phyloP scores from a whole-genome alignment of 2,329 filamentous ascomycete species.

The Penicillium sp. region DNA sequence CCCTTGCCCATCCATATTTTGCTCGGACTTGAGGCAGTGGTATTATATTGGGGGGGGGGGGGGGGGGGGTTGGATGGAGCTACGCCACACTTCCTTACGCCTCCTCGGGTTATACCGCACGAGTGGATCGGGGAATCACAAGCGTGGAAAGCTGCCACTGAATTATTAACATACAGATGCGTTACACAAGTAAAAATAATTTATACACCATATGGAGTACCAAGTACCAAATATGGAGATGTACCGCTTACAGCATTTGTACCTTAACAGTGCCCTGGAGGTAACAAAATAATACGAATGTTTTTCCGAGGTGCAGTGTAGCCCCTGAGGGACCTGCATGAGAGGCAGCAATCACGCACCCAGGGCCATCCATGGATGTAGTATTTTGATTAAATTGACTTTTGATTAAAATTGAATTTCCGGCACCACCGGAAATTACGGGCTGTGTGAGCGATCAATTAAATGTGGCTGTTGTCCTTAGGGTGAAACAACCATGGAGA shows the following conservation, averaged over 20 bases:
- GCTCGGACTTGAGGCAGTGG: slow-evolving; percentile 17
- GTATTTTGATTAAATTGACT: background rate
- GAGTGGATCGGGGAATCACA: slow-evolving; percentile 2
- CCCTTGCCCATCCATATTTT: slow-evolving; percentile 41
- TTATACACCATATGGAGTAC: background rate
- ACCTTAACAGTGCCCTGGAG: background rate
- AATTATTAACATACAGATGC: background rate
- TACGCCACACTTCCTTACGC: slow-evolving; percentile 8
- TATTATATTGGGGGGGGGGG: too few species aligned
- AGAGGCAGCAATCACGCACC: background rate
- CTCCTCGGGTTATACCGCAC: slow-evolving; percentile 2
- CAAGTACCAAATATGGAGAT: background rate
- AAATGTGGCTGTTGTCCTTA: slow-evolving; percentile 9
- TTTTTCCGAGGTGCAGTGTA: background rate
- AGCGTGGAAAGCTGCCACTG: slow-evolving; percentile 4
- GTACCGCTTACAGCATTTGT: background rate
- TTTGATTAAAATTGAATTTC: slow-evolving; percentile 10
- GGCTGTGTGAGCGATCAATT: slow-evolving; percentile 11
- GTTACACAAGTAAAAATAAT: background rate
- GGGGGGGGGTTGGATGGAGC: background rate
- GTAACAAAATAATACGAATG: background rate
- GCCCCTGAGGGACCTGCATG: background rate
- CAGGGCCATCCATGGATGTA: background rate
- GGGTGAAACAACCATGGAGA: slow-evolving; percentile 18
- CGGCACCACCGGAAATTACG: slow-evolving; percentile 24